Evolutionary conservation across 495 filamentous ascomycete genomes (phyloP), one percentile per base, ranked within the genome.

Genomic region (Wilcoxina mikolae): DNA sequence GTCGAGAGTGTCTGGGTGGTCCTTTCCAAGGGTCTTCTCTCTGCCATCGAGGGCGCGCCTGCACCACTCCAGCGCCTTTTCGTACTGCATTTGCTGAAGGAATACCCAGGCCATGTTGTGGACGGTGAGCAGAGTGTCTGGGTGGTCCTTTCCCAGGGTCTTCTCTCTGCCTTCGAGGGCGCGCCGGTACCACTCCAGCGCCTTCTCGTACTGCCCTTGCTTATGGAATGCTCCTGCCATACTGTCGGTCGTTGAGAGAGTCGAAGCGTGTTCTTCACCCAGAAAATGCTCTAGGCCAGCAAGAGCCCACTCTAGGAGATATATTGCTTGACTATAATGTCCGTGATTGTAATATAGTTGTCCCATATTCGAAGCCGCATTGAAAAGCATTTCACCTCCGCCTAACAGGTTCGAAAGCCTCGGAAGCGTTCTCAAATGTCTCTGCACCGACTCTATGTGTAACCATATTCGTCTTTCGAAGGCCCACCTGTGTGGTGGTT

Each of bases 61-160:
- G 46, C 51, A 54, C 45, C 52, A 60, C 33, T 67, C 46, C 25
- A 54, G 48, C 15, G 64, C 64, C 45, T 46, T 39, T 27, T 60
- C 59, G 33, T 63, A 55, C 42, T 51, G 22, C 5, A 64, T 60
- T 50, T 66, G 51, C 17, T 51, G 24, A 3, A 18, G 1, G 15
- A 61, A 45, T 10, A 55, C 18, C 0, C 39, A 9, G 43, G 55
- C 58, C 3, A 56, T 33, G 9, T 50, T 45, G 27, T 57, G 4
- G 22, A 55, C 42, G 4, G 42, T 55, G 5, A 4, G 17, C 10
- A 55, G 43, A 31, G 20, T 55, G 18, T n/a, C 10, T 10, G 53
- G 39, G 25, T 55, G 42, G 41, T 50, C 28, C 26, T 18, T 27
- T 7, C 53, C 42, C 0, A 55, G 44, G 26, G 26, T 18, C 12